Conservation (phyloP, 139 green algal genomes). For the Coccomyxa sp. region DNA sequence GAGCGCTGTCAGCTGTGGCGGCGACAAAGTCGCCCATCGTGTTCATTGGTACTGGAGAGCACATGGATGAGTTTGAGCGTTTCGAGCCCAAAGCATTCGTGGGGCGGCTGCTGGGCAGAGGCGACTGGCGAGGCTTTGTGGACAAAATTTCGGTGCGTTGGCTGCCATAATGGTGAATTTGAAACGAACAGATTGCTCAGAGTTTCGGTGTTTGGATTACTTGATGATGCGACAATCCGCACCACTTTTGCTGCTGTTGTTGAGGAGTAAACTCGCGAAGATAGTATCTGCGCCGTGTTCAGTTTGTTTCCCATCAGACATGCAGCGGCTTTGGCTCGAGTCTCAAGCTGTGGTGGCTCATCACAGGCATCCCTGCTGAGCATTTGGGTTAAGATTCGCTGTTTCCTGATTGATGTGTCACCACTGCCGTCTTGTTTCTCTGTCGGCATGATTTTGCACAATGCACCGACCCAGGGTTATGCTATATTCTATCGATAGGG, state of each 20-base stretch:
- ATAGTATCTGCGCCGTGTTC: too few relatives aligned
- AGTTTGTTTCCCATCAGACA: too few relatives aligned
- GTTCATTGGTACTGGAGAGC: constrained; percentile 97
- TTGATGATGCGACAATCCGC: not conserved
- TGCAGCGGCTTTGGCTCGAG: too few relatives aligned
- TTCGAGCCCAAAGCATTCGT: constrained; percentile 98
- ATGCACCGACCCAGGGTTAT: not conserved
- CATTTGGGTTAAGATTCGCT: too few relatives aligned
- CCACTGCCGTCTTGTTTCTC: not conserved
- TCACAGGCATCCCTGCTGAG: too few relatives aligned
- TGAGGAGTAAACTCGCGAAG: too few relatives aligned
- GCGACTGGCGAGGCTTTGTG: constrained; percentile 90
- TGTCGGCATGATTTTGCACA: not conserved
- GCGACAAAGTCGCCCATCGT: constrained; percentile 93
- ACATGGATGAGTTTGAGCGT: constrained; percentile 98
- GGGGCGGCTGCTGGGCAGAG: constrained; percentile 83
- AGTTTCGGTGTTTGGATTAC: not conserved
- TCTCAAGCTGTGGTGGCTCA: too few relatives aligned
- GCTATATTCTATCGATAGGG: not conserved
- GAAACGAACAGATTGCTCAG: not conserved
- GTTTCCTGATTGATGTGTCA: not conserved
- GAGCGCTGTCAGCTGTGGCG: constrained; percentile 86
- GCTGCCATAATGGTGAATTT: constrained; percentile 1
- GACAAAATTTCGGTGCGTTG: constrained; percentile 81
- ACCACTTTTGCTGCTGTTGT: not conserved